Evolutionary conservation across 495 filamentous ascomycete genomes (phyloP).

Genomic region (Chaetomium fimeti): DNA sequence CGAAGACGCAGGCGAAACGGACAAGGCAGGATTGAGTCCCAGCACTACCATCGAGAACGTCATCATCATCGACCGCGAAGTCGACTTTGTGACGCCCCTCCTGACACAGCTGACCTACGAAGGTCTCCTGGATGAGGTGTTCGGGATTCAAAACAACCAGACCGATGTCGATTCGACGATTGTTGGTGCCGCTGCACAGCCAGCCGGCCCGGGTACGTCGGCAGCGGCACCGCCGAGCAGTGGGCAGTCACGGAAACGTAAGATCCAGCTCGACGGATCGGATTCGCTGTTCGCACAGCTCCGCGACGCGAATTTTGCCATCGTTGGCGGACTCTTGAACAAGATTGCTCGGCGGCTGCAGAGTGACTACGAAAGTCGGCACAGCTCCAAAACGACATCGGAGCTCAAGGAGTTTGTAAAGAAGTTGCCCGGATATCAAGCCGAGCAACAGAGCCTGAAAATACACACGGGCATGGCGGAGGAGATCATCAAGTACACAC

Average conservation of each 20-base stretch:
- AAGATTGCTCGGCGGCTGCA: slow-evolving; percentile 86
- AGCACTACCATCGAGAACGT: slow-evolving; percentile 83
- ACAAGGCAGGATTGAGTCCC: slow-evolving; percentile 71
- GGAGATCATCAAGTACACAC: slow-evolving; percentile 89
- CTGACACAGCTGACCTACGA: slow-evolving; percentile 97
- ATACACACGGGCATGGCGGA: slow-evolving; percentile 89
- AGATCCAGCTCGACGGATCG: slow-evolving; percentile 83
- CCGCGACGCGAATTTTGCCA: slow-evolving; percentile 91
- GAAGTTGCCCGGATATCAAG: slow-evolving; percentile 86
- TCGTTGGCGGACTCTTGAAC: slow-evolving; percentile 84
- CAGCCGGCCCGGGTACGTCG: slow-evolving; percentile 54
- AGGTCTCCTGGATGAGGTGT: slow-evolving; percentile 91
- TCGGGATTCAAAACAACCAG: slow-evolving; percentile 84
- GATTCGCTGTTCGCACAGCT: slow-evolving; percentile 88
- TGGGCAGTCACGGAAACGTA: slow-evolving; percentile 65
- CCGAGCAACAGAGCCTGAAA: slow-evolving; percentile 87
- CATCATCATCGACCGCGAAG: slow-evolving; percentile 92
- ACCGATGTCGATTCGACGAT: slow-evolving; percentile 92
- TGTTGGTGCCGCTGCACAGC: slow-evolving; percentile 66
- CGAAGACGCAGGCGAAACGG: slow-evolving; percentile 63
- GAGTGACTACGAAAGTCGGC: slow-evolving; percentile 82
- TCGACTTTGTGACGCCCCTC: slow-evolving; percentile 86
- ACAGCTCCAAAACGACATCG: slow-evolving; percentile 79
- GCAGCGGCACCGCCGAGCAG: slow-evolving; percentile 35
- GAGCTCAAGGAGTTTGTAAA: slow-evolving; percentile 91